A percentile compares a stretch with the other conserved stretches of the same genome.
phyloP scores from a whole-genome alignment of 345 rosid genomes.

The Stellera chamaejasme region DNA sequence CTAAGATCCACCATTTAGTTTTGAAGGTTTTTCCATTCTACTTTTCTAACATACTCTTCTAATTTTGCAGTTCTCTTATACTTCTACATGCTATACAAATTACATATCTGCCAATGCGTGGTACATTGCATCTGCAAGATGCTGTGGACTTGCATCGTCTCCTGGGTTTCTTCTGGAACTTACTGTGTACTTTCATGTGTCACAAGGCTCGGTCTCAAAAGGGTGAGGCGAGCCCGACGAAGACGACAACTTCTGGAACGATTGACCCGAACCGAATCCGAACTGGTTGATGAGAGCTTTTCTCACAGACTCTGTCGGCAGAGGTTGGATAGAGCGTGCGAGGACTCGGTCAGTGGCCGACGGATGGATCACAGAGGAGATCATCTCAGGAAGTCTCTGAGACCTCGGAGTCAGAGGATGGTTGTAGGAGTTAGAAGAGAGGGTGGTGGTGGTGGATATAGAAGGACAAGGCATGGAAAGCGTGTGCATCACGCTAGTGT shows the following conservation, averaged over 20 bases:
- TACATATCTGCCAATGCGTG: constrained; percentile 38
- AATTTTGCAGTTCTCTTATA: constrained; percentile 29
- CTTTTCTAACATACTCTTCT: background rate
- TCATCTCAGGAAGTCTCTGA: constrained; percentile 33
- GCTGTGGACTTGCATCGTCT: constrained; percentile 27
- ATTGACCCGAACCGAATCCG: constrained; percentile 7
- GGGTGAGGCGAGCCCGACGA: constrained; percentile 7
- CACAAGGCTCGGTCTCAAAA: constrained; percentile 18
- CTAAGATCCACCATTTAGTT: background rate
- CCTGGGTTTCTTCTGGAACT: constrained; percentile 33
- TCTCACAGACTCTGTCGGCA: constrained; percentile 6
- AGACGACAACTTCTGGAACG: constrained; percentile 12
- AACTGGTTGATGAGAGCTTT: constrained; percentile 8
- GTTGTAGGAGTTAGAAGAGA: constrained; percentile 26
- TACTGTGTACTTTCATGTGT: constrained; percentile 32
- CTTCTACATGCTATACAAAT: constrained; percentile 38
- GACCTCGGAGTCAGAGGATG: constrained; percentile 34
- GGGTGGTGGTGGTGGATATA: constrained; percentile 8
- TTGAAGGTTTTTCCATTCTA: background rate
- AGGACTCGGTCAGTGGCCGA: constrained; percentile 3
- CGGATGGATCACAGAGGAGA: constrained; percentile 18
- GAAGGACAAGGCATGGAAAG: constrained; percentile 5
- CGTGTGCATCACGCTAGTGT: constrained; percentile 14
- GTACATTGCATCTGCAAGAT: constrained; percentile 31
- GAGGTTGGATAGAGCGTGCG: background rate